Evolutionary conservation across 148 eudicot species (phyloP).

Genomic region (Gaultheria prostrata): DNA sequence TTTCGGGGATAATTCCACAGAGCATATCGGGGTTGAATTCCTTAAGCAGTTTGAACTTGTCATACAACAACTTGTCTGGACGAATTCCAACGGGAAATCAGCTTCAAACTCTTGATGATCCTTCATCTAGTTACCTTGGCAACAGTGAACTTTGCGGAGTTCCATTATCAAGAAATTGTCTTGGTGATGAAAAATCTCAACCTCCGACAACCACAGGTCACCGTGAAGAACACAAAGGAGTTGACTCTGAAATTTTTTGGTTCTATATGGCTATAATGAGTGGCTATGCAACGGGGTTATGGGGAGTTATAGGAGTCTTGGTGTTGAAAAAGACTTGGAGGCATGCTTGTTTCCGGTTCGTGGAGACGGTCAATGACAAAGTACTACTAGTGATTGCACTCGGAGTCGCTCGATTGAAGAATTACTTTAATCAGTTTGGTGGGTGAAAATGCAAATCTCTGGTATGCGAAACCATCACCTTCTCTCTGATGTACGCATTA

Average conservation of each 20-base stretch:
- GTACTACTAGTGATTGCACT: no score
- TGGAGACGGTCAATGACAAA: background rate
- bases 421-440: no score
- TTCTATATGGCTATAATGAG: slow-evolving; percentile 21
- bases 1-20: background rate
- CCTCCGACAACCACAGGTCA: background rate
- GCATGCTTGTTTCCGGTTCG: slow-evolving; percentile 11
- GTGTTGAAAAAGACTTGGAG: slow-evolving; percentile 22
- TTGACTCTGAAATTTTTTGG: background rate
- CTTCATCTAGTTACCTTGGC: background rate
- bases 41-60: background rate
- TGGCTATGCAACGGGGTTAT: slow-evolving; percentile 33
- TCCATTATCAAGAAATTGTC: background rate
- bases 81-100: background rate
- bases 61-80: background rate
- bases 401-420: no score
- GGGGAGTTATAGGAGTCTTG: slow-evolving; percentile 20
- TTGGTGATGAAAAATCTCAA: background rate
- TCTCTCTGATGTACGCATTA: no score
- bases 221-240: background rate
- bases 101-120: background rate
- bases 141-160: background rate
- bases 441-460: no score
- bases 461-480: no score
- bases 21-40: background rate